Evolutionary conservation across 2,329 filamentous ascomycete genomes (phyloP), one percentile per base, ranked within the genome.

Genomic region (Colletotrichum aenigma): DNA sequence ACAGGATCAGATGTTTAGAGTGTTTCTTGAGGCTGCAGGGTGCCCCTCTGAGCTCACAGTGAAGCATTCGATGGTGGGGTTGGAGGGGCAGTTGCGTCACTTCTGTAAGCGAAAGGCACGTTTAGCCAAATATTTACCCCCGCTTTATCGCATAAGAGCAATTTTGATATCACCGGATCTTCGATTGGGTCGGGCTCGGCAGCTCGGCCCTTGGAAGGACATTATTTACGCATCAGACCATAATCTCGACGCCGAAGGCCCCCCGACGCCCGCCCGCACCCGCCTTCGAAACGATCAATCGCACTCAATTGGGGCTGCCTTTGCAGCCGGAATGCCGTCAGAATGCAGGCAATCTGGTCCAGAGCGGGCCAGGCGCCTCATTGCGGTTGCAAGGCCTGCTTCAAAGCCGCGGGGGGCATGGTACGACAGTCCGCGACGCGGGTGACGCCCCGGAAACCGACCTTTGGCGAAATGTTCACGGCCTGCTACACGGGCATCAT

Each of bases 271-370:
- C 64, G 18, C 36, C 36, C 66, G 16, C 58, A 68, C 30, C 26
- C 66, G 36, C 43, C 55, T 7, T 60, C 48, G 32, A 65, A 43
- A 30, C 13, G 28, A 26, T 65, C 75, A 75, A 77, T 75, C 61
- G 66, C 34, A 74, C 64, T 38, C 58, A 64, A 34, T 36, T 34
- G 61, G 56, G 60, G 66, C 71, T 77, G 70, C 61, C 65, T 65
- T 62, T 64, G 79, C 71, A 76, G 71, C 55, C 71, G 74, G 71
- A 72, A 86, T 86, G 86, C 82, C 77, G 80, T 81, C 79, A 86
- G 82, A 81, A 96, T 95, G 94, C 91, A 91, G 85, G 88, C 89
- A 78, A 83, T 95, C 79, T 93, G 93, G 92, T 92, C 91, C 84
- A 90, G 92, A 86, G 90, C 91, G 85, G 88, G 89, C 80, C 90